Evolutionary conservation across 2,329 filamentous ascomycete species (phyloP).

Genomic region (Cytospora mali): DNA sequence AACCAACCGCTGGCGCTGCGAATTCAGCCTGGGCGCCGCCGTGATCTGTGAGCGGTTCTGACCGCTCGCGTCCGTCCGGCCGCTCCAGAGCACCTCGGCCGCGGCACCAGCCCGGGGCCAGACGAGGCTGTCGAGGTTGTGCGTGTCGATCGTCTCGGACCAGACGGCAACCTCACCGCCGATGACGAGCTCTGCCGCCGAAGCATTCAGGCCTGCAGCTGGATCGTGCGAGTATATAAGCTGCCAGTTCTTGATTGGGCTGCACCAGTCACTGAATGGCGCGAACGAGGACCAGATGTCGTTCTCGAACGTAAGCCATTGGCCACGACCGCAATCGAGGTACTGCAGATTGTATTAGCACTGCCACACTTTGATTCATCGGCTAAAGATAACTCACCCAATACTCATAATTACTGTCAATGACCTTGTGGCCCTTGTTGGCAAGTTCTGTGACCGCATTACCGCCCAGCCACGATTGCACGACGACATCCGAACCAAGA

Average conservation of each 20-base stretch:
- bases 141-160: conserved; percentile 75
- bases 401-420: conserved; percentile 76
- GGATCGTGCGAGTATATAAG: conserved; percentile 82
- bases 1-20: conserved; percentile 77
- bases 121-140: conserved; percentile 74
- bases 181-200: conserved; percentile 68
- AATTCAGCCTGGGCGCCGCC: conserved; percentile 69
- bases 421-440: conserved; percentile 66
- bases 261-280: conserved; percentile 82
- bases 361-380: not conserved
- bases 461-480: conserved; percentile 77
- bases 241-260: conserved; percentile 79
- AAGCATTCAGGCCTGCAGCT: conserved; percentile 60
- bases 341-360: conserved; percentile 54
- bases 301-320: conserved; percentile 74
- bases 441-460: conserved; percentile 63
- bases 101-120: conserved; percentile 79
- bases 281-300: conserved; percentile 51
- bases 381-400: conserved; percentile 57
- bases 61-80: conserved; percentile 65
- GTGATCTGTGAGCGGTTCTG: conserved; percentile 72
- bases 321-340: conserved; percentile 79
- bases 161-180: conserved; percentile 84
- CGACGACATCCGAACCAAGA: conserved; percentile 68
- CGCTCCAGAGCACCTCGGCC: conserved; percentile 81